Evolutionary conservation across 176 grass and related monocot genomes (phyloP).

Genomic region (Pontederia crassipes): DNA sequence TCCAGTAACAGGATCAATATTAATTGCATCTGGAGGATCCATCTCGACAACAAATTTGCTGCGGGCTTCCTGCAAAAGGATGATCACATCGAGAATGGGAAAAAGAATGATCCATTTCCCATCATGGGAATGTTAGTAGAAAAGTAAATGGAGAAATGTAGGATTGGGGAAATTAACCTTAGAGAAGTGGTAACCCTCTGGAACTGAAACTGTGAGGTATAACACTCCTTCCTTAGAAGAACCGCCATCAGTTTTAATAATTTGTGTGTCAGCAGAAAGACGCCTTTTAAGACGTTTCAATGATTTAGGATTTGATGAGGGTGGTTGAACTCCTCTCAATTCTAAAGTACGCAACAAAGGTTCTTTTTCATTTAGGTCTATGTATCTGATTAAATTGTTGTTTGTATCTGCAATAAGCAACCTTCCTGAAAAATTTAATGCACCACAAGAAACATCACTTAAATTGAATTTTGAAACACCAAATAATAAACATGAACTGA

Average conservation of each 20-base stretch:
- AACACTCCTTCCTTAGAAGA: slow-evolving; percentile 64
- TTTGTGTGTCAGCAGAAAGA: slow-evolving; percentile 61
- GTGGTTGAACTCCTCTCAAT: slow-evolving; percentile 62
- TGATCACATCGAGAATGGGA: not conserved
- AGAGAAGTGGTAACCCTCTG: slow-evolving; percentile 95
- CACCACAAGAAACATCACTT: slow-evolving; percentile 22
- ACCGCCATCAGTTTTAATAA: slow-evolving; percentile 77
- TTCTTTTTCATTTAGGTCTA: slow-evolving; percentile 60
- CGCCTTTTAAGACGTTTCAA: slow-evolving; percentile 63
- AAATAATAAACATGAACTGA: no score
- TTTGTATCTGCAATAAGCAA: slow-evolving; percentile 98
- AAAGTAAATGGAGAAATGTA: not conserved
- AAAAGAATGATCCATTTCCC: not conserved
- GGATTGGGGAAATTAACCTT: slow-evolving; percentile 38
- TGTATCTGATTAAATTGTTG: slow-evolving; percentile 71
- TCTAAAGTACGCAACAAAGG: slow-evolving; percentile 58
- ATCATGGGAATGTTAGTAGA: not conserved
- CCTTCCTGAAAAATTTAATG: slow-evolving; percentile 44
- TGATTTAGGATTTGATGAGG: slow-evolving; percentile 51
- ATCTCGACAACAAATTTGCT: slow-evolving; percentile 88
- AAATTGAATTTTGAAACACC: not conserved
- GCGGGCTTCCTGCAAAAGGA: slow-evolving; percentile 58
- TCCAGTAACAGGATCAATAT: slow-evolving; percentile 59
- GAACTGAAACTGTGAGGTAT: slow-evolving; percentile 64
- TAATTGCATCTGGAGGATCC: slow-evolving; percentile 51